Evolutionary conservation across 108 stramenopile species (phyloP), one percentile per base, ranked within the genome.

Genomic region (Licmophora abbreviata): DNA sequence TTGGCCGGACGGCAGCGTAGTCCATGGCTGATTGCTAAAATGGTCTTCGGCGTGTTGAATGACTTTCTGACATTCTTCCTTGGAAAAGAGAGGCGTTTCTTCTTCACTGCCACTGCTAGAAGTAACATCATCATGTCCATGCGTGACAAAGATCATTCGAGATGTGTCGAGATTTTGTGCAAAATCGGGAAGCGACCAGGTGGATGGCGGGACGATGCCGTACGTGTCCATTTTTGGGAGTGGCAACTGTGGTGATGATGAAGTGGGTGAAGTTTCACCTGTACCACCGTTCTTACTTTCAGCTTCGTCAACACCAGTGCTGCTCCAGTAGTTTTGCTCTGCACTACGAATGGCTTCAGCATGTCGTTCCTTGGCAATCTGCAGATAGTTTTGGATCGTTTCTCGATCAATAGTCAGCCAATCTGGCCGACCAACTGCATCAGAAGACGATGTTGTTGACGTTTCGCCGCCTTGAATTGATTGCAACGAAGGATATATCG

Each of bases 111-210:
- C 4, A 3, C 10, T 31, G 1, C 30, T n/a, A 3, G 48, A 2
- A n/a, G n/a, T n/a, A n/a, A n/a, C n/a, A n/a, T n/a, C n/a, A n/a
- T n/a, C n/a, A n/a, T n/a, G n/a, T 32, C 48, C 48, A 2, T 14
- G 48, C 29, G 74, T 66, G 37, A 76, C 74, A 49, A 59, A 59
- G 5, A 69, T 46, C 18, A 5, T 0, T 4, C 47, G 30, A 2
- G 38, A 40, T 17, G 27, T 50, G n/a, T 56, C 38, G 37, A 76
- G 51, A 33, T 65, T 57, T 42, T 64, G 54, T 32, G 24, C 30
- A 66, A 76, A 76, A 40, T 76, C 74, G 2, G 74, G 74, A 9
- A 76, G 36, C n/a, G 28, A 32, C 48, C 48, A 50, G 4, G 48
- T 29, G 2, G 26, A 26, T 7, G 20, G 26, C 3, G 48, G 26